These are phyloP conservation scores for Umbilicus rupestris DNA, from an alignment of 164 flowering plant species.

Conservation along the genomic window DNA sequence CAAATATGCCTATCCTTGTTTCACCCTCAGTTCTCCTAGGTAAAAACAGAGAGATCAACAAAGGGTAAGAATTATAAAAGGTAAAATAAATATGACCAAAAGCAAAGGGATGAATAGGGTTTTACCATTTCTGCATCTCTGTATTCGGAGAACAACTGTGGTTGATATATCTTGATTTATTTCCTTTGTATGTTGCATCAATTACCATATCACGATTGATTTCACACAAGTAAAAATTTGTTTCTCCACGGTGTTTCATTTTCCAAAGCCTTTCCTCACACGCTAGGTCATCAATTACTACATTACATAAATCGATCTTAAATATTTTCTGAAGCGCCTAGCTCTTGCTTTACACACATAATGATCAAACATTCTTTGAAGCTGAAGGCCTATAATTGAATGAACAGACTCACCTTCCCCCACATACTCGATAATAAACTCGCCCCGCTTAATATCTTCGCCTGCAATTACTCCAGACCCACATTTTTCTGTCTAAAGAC, in stretches of 20 bases:
- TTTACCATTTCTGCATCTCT: slow-evolving; percentile 99
- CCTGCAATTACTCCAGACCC: slow-evolving; percentile 92
- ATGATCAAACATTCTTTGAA: not conserved
- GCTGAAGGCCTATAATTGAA: not conserved
- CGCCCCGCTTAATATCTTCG: slow-evolving; percentile 83
- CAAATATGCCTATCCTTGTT: slow-evolving; percentile 97
- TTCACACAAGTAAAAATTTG: slow-evolving; percentile 92
- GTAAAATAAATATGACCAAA: slow-evolving; percentile 1
- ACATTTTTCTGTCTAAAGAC: slow-evolving; percentile 89
- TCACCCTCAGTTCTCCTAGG: slow-evolving; percentile 87
- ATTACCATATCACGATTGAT: slow-evolving; percentile 96
- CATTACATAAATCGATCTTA: slow-evolving; percentile 11
- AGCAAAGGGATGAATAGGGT: slow-evolving; percentile 9
- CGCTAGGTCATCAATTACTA: slow-evolving; percentile 95
- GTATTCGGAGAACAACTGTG: slow-evolving; percentile 98
- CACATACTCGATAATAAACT: slow-evolving; percentile 94
- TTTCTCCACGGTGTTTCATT: slow-evolving; percentile 92
- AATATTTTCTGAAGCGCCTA: not conserved
- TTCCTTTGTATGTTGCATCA: slow-evolving; percentile 98
- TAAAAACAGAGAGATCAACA: slow-evolving; percentile 6
- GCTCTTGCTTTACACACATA: not conserved
- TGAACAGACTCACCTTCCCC: slow-evolving; percentile 71
- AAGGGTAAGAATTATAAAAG: slow-evolving; percentile 6
- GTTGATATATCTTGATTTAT: slow-evolving; percentile 91
- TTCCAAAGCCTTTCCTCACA: slow-evolving; percentile 99